phyloP scores from a whole-genome alignment of 1,284 basidiomycete genomes.

The Prillingera fragicola region DNA sequence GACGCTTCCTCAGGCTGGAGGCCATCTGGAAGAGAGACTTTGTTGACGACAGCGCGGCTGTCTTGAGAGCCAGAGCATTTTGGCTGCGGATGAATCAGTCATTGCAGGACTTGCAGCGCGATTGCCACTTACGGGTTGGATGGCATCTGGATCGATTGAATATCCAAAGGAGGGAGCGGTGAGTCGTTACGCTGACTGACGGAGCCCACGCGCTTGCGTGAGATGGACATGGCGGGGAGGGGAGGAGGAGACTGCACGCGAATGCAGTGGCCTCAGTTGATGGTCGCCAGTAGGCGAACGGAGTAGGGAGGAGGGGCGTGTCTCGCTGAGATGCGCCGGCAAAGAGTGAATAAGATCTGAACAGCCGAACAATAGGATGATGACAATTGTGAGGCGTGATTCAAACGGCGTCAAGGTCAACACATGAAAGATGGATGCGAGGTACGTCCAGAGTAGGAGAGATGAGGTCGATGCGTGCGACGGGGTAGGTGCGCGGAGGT shows the following conservation, averaged over 20 bases:
- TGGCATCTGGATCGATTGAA: constrained; percentile 46
- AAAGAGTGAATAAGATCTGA: too few species aligned
- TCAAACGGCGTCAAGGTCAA: too few species aligned
- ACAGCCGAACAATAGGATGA: too few species aligned
- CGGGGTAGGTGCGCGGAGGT: too few species aligned
- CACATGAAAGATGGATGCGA: too few species aligned
- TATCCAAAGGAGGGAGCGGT: constrained; percentile 38
- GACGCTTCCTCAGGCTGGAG: constrained; percentile 36
- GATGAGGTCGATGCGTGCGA: too few species aligned
- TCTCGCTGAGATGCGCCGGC: constrained; percentile 1
- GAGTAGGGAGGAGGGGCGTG: neutral
- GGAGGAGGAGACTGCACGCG: too few species aligned
- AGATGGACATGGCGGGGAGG: constrained; percentile 28
- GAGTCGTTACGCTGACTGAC: constrained; percentile 39
- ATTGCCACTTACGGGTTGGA: constrained; percentile 39
- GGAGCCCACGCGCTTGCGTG: constrained; percentile 43
- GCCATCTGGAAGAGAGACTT: constrained; percentile 46
- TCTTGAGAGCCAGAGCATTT: constrained; percentile 47
- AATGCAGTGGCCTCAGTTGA: constrained; percentile 1
- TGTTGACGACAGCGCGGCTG: constrained; percentile 44
- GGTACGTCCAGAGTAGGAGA: too few species aligned
- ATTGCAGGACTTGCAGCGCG: neutral
- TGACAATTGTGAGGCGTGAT: too few species aligned
- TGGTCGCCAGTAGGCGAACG: neutral
- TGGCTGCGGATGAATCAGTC: constrained; percentile 26